Evolutionary conservation across 805 yeast species (phyloP), one percentile per base, ranked within the genome.

Genomic region (Lipomyces lipofer): DNA sequence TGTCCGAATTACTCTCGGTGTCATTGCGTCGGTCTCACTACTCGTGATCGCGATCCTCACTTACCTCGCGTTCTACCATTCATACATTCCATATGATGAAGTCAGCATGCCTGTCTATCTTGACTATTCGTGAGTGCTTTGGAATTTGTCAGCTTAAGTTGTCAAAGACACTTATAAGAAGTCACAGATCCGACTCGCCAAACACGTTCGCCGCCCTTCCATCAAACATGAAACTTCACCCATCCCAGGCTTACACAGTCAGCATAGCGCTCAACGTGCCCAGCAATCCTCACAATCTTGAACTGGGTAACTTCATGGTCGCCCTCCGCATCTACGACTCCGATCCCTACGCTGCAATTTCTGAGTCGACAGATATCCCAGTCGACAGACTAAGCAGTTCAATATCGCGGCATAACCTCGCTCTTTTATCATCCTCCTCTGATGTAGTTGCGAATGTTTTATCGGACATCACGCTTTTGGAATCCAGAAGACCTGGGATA

Each of bases 251-350:
- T 36, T 72, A 70, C 51, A 52, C 58, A 21, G 56, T 72, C 12
- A 49, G 51, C 2, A 60, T 72, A 9, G 54, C 49, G 24, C 60
- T 72, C 21, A 57, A 51, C 24, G 54, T 70, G 43, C 75, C 74
- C 4, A 62, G 71, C 17, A 57, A 60, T n/a, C 55, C 52, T 3
- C 54, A 54, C 45, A 72, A 72, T 52, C 55, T 52, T 30, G 58
- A 60, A 4, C 33, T 64, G 12, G 73, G 73, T 27, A 71, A 70
- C 55, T 71, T 72, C 56, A 62, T 65, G 64, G 62, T 69, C 27
- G 32, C 59, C 7, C 54, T 63, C 17, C 45, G 62, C 4, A 47
- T 66, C 15, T 54, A 62, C 28, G 59, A 61, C 21, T 48, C 54
- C 17, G 46, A 54, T 29, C 60, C 60, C 9, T 43, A 45, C 12